Conservation (phyloP, 2,329 filamentous ascomycete species). For the Calonectria pseudoturangicola region DNA sequence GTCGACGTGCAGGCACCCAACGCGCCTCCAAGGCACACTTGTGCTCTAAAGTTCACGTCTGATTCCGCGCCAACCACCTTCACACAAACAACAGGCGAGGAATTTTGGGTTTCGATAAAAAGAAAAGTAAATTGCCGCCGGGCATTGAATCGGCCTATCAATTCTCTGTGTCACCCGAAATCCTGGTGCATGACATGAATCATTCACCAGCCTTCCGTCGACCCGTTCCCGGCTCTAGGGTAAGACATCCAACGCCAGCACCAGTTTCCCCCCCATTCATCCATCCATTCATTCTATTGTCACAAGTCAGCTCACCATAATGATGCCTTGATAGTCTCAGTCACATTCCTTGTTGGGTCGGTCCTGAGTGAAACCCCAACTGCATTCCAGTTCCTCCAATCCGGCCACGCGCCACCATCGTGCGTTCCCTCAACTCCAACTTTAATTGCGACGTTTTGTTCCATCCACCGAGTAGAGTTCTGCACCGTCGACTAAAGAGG, state of each 20-base stretch:
- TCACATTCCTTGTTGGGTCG: constrained; percentile 50
- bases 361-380: constrained; percentile 33
- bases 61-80: constrained; percentile 3
- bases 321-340: constrained; percentile 43
- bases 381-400: constrained; percentile 47
- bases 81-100: not conserved
- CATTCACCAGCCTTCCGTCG: constrained; percentile 9
- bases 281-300: constrained; percentile 4
- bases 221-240: constrained; percentile 28
- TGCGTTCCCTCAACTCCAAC: constrained; percentile 44
- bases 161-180: not conserved
- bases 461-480: constrained; percentile 46
- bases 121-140: constrained; percentile 6
- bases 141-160: constrained; percentile 14
- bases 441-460: constrained; percentile 47
- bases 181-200: constrained; percentile 25
- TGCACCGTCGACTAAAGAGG: constrained; percentile 40
- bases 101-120: not conserved
- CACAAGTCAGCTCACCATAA: constrained; percentile 24
- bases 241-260: constrained; percentile 21
- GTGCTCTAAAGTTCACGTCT: constrained; percentile 2
- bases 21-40: not conserved
- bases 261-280: not conserved
- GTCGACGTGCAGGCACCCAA: not conserved
- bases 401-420: constrained; percentile 43